Conservation (phyloP, 192 early-diverging fungal species). For the Coemansia furcata region DNA sequence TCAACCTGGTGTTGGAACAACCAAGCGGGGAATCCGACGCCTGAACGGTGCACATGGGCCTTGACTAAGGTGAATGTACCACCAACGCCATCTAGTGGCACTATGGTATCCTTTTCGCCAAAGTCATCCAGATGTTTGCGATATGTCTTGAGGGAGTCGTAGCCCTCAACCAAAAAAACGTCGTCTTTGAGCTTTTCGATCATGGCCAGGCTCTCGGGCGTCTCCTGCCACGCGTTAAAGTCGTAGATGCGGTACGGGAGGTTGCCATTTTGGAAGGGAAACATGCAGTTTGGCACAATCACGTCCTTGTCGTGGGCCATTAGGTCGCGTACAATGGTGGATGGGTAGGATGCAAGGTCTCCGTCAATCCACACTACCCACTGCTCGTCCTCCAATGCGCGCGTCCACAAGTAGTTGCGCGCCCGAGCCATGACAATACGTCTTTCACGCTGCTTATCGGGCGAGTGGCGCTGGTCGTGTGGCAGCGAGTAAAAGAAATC, state of each 20-base stretch:
- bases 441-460: slow-evolving; percentile 56
- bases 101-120: slow-evolving; percentile 43
- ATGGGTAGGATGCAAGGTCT: slow-evolving; percentile 64
- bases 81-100: slow-evolving; percentile 66
- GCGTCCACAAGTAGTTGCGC: slow-evolving; percentile 59
- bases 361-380: slow-evolving; percentile 77
- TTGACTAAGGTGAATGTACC: slow-evolving; percentile 66
- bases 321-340: slow-evolving; percentile 57
- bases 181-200: slow-evolving; percentile 37
- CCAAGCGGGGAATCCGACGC: slow-evolving; percentile 61
- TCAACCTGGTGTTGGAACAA: slow-evolving; percentile 67
- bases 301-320: slow-evolving; percentile 66
- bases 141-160: slow-evolving; percentile 37
- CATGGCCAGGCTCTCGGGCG: slow-evolving; percentile 52
- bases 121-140: slow-evolving; percentile 45
- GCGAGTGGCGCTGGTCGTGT: slow-evolving; percentile 57
- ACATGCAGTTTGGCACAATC: slow-evolving; percentile 62
- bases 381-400: slow-evolving; percentile 57
- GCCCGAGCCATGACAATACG: slow-evolving; percentile 60
- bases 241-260: slow-evolving; percentile 60
- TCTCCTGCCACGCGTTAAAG: slow-evolving; percentile 70
- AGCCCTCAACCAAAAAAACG: slow-evolving; percentile 44
- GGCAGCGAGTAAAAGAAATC: slow-evolving; percentile 53
- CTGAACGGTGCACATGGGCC: slow-evolving; percentile 63
- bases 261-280: slow-evolving; percentile 28